Evolutionary conservation across 331 rosid species (phyloP), one percentile per base, ranked within the genome.

Genomic region (Quercus phellos): DNA sequence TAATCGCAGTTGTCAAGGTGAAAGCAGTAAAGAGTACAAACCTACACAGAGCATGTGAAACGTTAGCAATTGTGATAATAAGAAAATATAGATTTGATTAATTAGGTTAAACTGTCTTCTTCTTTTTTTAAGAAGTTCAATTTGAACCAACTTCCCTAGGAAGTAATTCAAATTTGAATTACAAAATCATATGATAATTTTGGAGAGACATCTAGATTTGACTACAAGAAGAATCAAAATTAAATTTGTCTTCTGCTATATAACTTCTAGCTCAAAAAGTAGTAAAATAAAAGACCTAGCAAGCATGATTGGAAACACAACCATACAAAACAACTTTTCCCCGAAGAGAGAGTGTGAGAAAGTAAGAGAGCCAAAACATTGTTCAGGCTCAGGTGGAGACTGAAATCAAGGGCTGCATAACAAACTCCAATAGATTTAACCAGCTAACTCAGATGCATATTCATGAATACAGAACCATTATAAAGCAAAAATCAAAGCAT

Each of bases 1-100:
- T 94, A 78, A 94, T 82, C 24, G 98, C 97, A 2, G 97, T 92
- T 9, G 97, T 87, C 86, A 92, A 82, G 22, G 89, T 84, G 80
- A 87, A 94, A 80, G 82, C 56, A 8, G 98, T 85, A 67, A 75
- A 90, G 54, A 94, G 93, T 58, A 87, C 96, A 74, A 90, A 94
- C 98, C 98, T 94, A 77, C 77, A 66, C 9, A 79, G 68, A 81
- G 30, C 51, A 70, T 50, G 81, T 18, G 51, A n/a, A 66, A 66
- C 11, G 9, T 18, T 34, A 34, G 26, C 27, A 0, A 66, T 34
- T 22, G 26, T 7, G 32, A 79, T 30, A 21, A 58, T 5, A 8
- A 22, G 46, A 19, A 19, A 32, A 18, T 22, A 38, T 19, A 29
- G 18, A 18, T 16, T 32, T 17, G 42, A 16, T 35, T 16, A 29